Evolutionary conservation across 2,329 filamentous ascomycete genomes (phyloP).

Genomic region (Penicillium sp.): DNA sequence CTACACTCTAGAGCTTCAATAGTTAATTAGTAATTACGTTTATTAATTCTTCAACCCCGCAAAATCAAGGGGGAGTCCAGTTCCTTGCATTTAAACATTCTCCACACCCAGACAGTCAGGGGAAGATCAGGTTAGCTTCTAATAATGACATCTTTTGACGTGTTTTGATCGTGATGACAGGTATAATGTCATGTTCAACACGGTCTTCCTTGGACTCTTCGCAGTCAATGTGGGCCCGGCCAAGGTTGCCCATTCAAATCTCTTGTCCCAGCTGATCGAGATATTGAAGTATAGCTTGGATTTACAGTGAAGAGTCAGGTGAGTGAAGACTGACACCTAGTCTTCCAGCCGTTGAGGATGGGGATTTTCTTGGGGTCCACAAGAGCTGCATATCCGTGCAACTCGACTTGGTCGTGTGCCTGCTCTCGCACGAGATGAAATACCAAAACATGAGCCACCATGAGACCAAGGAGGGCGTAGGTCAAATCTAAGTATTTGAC

Average conservation of each 20-base stretch:
- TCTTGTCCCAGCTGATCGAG: neutral
- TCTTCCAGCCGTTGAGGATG: neutral
- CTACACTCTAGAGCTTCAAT: neutral
- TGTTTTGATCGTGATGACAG: neutral
- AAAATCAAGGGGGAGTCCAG: neutral
- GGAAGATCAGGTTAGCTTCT: neutral
- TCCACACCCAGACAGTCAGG: neutral
- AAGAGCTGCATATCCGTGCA: neutral
- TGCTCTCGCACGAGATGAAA: neutral
- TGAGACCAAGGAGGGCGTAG: neutral
- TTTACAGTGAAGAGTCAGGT: neutral
- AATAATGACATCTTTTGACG: neutral
- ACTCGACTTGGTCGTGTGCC: neutral
- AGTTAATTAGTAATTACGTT: no score
- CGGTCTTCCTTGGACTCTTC: neutral
- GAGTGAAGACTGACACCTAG: neutral
- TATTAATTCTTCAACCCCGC: neutral
- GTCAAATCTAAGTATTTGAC: no score
- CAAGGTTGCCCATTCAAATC: neutral
- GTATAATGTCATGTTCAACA: neutral
- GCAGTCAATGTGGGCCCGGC: neutral
- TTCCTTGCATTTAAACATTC: neutral
- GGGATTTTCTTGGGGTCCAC: neutral
- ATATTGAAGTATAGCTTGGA: neutral
- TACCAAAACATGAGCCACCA: neutral